Evolutionary conservation across 768 basidiomycete species (phyloP).

Genomic region (Pisolithus marmoratus): DNA sequence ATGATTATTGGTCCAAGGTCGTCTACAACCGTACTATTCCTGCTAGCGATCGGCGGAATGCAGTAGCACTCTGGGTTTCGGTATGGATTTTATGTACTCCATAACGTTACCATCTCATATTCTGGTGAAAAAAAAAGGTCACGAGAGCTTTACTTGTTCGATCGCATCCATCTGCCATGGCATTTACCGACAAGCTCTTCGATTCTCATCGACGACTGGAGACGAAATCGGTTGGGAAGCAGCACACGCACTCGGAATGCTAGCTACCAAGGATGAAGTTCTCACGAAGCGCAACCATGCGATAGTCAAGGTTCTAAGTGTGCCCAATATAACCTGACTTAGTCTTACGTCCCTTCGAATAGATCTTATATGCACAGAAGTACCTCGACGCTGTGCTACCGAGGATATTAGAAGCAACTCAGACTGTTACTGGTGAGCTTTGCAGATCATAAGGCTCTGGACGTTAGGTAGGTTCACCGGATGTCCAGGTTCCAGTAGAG

Average conservation of each 20-base stretch:
- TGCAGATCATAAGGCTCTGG: neutral
- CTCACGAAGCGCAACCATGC: constrained; percentile 77
- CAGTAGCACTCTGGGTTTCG: constrained; percentile 64
- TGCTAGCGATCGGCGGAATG: constrained; percentile 39
- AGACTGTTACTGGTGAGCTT: constrained; percentile 45
- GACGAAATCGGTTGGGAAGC: constrained; percentile 59
- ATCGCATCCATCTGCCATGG: constrained; percentile 53
- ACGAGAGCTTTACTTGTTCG: constrained; percentile 75
- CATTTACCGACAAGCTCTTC: constrained; percentile 61
- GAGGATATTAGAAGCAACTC: constrained; percentile 63
- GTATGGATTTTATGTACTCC: constrained; percentile 33
- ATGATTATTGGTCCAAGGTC: constrained; percentile 43
- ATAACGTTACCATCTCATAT: neutral
- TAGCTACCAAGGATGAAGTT: constrained; percentile 55
- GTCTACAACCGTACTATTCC: constrained; percentile 33
- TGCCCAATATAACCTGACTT: neutral
- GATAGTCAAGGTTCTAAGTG: constrained; percentile 58
- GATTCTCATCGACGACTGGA: constrained; percentile 61
- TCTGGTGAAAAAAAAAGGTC: constrained; percentile 42
- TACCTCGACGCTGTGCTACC: constrained; percentile 71
- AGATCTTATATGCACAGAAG: constrained; percentile 74
- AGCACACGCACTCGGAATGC: constrained; percentile 66
- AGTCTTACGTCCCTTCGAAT: constrained; percentile 2
- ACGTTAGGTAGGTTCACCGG: neutral
- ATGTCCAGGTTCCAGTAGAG: constrained; percentile 42